Conservation (phyloP, 345 rosid species). For the Punica granatum region DNA sequence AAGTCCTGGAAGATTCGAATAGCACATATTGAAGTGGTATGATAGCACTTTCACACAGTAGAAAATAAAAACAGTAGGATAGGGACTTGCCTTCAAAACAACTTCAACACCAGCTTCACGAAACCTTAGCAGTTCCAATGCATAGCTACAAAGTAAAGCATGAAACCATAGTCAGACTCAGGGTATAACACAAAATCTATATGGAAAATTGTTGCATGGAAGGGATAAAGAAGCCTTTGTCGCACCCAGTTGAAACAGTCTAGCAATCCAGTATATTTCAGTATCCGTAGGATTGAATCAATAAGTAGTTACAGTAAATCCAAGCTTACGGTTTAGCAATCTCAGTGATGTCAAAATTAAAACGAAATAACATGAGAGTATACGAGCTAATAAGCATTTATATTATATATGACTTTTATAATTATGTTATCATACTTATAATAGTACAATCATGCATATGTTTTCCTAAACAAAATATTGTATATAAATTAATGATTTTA, state of each 20-base stretch:
- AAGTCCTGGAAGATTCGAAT: slow-evolving; percentile 46
- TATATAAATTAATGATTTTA: no score
- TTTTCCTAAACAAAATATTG: no score
- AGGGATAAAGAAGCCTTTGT: neutral
- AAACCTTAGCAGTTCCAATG: slow-evolving; percentile 79
- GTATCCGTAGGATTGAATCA: neutral
- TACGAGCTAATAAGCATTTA: no score
- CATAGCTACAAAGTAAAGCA: slow-evolving; percentile 53
- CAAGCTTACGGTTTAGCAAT: slow-evolving; percentile 91
- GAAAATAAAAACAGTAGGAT: slow-evolving; percentile 12
- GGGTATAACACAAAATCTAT: neutral
- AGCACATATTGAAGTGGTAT: slow-evolving; percentile 1
- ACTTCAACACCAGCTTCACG: slow-evolving; percentile 98
- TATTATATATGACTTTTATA: no score
- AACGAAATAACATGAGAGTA: no score
- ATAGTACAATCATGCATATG: no score
- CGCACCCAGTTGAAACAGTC: neutral
- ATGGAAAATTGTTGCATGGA: neutral
- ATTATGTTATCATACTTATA: no score
- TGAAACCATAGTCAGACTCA: slow-evolving; percentile 6
- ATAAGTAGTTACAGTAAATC: slow-evolving; percentile 6
- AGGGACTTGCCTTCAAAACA: slow-evolving; percentile 54
- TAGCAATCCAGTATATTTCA: neutral
- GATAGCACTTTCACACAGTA: slow-evolving; percentile 3
- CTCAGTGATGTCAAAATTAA: slow-evolving; percentile 96